phyloP scores from a whole-genome alignment of 805 yeast species.

The Yamadazyma insecticola region DNA sequence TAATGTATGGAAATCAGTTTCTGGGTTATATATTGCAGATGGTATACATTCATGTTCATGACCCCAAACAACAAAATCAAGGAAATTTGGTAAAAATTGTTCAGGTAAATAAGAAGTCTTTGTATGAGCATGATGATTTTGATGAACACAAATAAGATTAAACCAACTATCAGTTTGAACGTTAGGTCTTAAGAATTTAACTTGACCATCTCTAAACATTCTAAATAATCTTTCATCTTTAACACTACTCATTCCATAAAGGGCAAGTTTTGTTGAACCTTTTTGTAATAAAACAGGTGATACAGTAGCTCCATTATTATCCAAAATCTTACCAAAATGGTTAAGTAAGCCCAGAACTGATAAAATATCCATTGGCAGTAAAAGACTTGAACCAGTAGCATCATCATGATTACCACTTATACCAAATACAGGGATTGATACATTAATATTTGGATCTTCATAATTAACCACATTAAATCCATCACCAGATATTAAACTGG shows the following conservation, averaged over 20 bases:
- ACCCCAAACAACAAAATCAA: slow-evolving; percentile 91
- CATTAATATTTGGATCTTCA: slow-evolving; percentile 86
- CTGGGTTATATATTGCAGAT: slow-evolving; percentile 54
- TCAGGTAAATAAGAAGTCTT: slow-evolving; percentile 84
- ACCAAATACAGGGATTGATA: slow-evolving; percentile 85
- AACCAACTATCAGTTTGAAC: slow-evolving; percentile 66
- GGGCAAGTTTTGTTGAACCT: slow-evolving; percentile 75
- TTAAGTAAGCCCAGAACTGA: slow-evolving; percentile 79
- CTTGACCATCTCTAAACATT: slow-evolving; percentile 75
- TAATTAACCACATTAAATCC: slow-evolving; percentile 74
- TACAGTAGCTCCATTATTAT: slow-evolving; percentile 69
- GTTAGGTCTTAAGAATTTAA: slow-evolving; percentile 71
- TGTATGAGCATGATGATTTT: slow-evolving; percentile 81
- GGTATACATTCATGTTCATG: slow-evolving; percentile 95
- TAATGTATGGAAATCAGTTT: slow-evolving; percentile 66
- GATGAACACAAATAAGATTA: slow-evolving; percentile 83
- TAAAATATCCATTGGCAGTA: slow-evolving; percentile 83
- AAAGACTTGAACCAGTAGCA: slow-evolving; percentile 78
- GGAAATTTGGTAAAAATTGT: slow-evolving; percentile 69
- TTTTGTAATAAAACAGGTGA: slow-evolving; percentile 78
- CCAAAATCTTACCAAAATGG: slow-evolving; percentile 80
- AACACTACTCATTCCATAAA: slow-evolving; percentile 85
- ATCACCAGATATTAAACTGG: slow-evolving; percentile 53
- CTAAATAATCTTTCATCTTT: slow-evolving; percentile 85
- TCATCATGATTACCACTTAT: slow-evolving; percentile 97